These are phyloP conservation scores for Albugo laibachii DNA, from an alignment of 352 stramenopile species.

Conservation along the genomic window DNA sequence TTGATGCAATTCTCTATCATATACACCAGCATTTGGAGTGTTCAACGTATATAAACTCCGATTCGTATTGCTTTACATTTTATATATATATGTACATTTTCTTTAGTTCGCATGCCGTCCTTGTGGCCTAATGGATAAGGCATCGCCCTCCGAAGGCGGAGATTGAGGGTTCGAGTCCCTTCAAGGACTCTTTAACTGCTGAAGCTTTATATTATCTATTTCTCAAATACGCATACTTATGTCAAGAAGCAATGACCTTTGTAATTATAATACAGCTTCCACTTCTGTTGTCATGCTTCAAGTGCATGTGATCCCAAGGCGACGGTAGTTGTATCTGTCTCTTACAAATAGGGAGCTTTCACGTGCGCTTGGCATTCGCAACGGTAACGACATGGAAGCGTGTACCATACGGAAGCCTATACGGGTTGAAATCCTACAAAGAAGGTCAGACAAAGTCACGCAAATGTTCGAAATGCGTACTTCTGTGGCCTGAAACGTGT, in stretches of 20 bases:
- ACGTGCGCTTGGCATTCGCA: slow-evolving; percentile 47
- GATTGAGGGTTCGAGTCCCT: slow-evolving; percentile 1
- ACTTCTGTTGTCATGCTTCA: no score
- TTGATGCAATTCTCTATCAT: no score
- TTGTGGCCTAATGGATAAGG: slow-evolving; percentile 2
- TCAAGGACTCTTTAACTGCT: not conserved
- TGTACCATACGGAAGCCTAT: slow-evolving; percentile 47
- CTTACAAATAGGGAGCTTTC: slow-evolving; percentile 2
- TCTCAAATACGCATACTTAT: no score
- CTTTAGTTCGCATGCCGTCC: not conserved
- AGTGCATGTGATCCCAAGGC: no score
- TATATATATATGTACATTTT: no score
- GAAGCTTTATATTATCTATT: no score
- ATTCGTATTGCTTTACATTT: no score
- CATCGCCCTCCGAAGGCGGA: slow-evolving; percentile 1
- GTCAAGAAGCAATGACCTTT: no score
- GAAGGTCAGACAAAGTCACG: not conserved
- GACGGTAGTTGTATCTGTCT: no score
- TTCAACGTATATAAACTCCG: no score
- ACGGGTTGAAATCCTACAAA: slow-evolving; percentile 65
- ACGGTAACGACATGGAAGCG: slow-evolving; percentile 67
- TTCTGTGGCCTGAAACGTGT: slow-evolving; percentile 64
- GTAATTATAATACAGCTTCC: no score
- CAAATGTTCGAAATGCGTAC: slow-evolving; percentile 12
- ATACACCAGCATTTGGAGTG: no score